A percentile compares a stretch with the other conserved stretches of the same genome.
phyloP scores from a whole-genome alignment of 1,284 basidiomycete genomes.

The Sanghuangporus sanghuang region DNA sequence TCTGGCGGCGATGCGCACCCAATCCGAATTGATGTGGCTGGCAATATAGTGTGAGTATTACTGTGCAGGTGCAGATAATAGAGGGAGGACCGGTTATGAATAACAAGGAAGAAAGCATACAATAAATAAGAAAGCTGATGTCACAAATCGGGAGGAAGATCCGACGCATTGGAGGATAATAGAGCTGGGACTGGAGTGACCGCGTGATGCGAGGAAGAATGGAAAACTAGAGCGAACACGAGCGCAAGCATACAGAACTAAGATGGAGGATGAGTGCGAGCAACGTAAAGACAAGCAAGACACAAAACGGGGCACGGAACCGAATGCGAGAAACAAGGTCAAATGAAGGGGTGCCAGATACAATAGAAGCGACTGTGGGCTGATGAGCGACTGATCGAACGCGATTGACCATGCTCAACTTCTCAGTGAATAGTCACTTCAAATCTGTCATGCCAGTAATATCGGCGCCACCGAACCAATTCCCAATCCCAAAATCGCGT shows the following conservation, averaged over 20 bases:
- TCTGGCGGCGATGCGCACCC: background rate
- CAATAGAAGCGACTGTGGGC: background rate
- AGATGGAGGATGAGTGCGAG: constrained; percentile 2
- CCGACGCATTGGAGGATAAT: background rate
- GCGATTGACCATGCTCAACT: background rate
- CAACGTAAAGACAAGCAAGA: constrained; percentile 3
- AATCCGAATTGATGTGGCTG: background rate
- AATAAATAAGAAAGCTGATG: constrained; percentile 10
- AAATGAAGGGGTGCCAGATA: background rate
- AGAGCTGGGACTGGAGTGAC: background rate
- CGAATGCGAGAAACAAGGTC: background rate
- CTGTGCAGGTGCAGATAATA: background rate
- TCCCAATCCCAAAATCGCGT: constrained; percentile 9
- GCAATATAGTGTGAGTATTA: background rate
- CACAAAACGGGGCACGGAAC: background rate
- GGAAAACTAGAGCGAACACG: background rate
- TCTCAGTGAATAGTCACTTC: constrained; percentile 9
- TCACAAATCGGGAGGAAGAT: background rate
- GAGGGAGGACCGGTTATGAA: background rate
- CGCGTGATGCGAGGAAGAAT: background rate
- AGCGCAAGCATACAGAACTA: constrained; percentile 8
- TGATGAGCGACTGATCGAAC: background rate
- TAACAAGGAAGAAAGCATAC: constrained; percentile 3
- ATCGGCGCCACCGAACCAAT: constrained; percentile 11
- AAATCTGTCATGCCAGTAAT: constrained; percentile 6